These are phyloP conservation scores for Penicillium sp. DNA, from an alignment of 2,329 filamentous ascomycete species.

Conservation along the genomic window DNA sequence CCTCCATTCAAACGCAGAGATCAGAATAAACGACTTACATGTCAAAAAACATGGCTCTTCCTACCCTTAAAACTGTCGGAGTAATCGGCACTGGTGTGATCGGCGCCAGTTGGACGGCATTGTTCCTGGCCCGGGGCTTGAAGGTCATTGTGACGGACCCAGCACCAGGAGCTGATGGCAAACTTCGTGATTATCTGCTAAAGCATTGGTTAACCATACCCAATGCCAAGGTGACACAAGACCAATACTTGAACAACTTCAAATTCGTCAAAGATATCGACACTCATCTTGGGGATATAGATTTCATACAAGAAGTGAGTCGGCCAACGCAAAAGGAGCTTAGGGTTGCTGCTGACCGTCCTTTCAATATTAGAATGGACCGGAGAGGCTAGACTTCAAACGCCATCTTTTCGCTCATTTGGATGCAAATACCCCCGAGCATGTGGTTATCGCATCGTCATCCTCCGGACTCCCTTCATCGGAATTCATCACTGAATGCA, in stretches of 20 bases:
- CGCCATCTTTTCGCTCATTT: slow-evolving; percentile 18
- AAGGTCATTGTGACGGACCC: slow-evolving; percentile 46
- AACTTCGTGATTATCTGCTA: slow-evolving; percentile 26
- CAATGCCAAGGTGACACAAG: neutral
- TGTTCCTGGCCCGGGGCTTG: slow-evolving; percentile 42
- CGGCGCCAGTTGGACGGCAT: slow-evolving; percentile 45
- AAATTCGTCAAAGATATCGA: slow-evolving; percentile 13
- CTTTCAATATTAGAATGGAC: slow-evolving; percentile 12
- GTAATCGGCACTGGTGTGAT: slow-evolving; percentile 44
- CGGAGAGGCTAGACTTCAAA: slow-evolving; percentile 19
- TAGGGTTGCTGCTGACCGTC: neutral
- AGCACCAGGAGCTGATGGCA: slow-evolving; percentile 36
- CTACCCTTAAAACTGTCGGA: slow-evolving; percentile 29
- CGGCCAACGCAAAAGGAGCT: neutral
- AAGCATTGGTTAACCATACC: slow-evolving; percentile 20
- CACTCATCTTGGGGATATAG: slow-evolving; percentile 3
- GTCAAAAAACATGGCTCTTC: neutral
- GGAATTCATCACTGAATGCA: slow-evolving; percentile 10
- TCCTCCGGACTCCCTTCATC: slow-evolving; percentile 15
- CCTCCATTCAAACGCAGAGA: neutral
- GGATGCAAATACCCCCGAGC: slow-evolving; percentile 15
- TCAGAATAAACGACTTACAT: neutral
- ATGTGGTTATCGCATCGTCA: slow-evolving; percentile 19
- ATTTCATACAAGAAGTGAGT: slow-evolving; percentile 14
- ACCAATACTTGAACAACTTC: slow-evolving; percentile 8